phyloP scores from a whole-genome alignment of 306 rosid genomes.

The Dalbergia cultrata region DNA sequence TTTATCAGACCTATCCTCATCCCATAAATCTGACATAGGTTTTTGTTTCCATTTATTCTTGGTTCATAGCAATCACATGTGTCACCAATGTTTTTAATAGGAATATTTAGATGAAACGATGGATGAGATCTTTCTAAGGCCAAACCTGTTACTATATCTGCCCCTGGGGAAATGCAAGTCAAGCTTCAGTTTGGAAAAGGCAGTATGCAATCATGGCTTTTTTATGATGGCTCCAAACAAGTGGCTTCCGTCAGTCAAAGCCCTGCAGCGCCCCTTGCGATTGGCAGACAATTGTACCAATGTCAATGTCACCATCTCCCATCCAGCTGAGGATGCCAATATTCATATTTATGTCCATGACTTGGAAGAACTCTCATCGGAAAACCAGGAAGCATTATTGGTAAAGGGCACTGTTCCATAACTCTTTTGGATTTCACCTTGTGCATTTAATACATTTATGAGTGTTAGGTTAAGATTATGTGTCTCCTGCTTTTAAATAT shows the following conservation, averaged over 20 bases:
- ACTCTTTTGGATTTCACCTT: background rate
- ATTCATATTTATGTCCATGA: constrained; percentile 39
- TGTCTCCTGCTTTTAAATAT: background rate
- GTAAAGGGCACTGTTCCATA: background rate
- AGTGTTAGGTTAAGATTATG: background rate
- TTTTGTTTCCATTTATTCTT: no score
- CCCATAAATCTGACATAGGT: no score
- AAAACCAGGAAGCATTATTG: constrained; percentile 24
- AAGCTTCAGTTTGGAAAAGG: constrained; percentile 27
- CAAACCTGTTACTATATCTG: constrained; percentile 3
- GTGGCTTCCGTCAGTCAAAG: constrained; percentile 51
- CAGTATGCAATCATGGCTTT: constrained; percentile 57
- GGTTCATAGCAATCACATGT: no score
- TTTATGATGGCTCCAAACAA: constrained; percentile 65
- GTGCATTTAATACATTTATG: background rate
- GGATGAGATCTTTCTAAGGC: no score
- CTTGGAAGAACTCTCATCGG: background rate
- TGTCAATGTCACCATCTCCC: constrained; percentile 35
- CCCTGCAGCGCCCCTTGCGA: constrained; percentile 54
- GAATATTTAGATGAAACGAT: no score
- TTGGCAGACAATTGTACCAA: constrained; percentile 30
- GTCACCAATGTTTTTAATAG: no score
- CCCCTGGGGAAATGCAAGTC: background rate
- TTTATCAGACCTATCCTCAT: no score
- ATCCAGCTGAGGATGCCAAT: background rate